phyloP scores from a whole-genome alignment of 2,329 filamentous ascomycete genomes.

The Beauveria scarabaeidicola region DNA sequence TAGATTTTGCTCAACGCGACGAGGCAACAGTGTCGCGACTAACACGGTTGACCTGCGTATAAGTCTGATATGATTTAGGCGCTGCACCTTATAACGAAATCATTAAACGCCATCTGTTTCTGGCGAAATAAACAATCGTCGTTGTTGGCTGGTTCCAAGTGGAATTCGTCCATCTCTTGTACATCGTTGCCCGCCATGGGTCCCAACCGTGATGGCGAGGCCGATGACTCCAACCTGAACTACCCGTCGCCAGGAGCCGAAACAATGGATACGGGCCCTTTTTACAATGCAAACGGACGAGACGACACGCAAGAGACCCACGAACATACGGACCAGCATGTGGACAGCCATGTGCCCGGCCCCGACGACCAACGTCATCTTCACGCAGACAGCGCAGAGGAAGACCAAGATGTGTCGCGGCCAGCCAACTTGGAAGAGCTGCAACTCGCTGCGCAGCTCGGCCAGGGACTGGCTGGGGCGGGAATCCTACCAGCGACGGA shows the following conservation, averaged over 20 bases:
- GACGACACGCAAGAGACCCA: conserved; percentile 25
- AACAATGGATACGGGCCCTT: conserved; percentile 32
- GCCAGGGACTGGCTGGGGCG: conserved; percentile 41
- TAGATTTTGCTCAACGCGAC: conserved; percentile 7
- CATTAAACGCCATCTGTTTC: background rate
- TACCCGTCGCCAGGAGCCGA: conserved; percentile 41
- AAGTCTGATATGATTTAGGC: background rate
- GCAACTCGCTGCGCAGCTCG: conserved; percentile 49
- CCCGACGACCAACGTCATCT: conserved; percentile 22
- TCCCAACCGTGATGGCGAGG: conserved; percentile 26
- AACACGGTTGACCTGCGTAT: background rate
- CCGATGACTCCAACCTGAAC: conserved; percentile 29
- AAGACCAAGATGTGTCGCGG: conserved; percentile 31
- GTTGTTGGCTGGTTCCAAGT: background rate
- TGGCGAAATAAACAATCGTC: background rate
- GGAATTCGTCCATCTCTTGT: background rate
- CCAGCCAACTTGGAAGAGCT: conserved; percentile 46
- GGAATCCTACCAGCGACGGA: conserved; percentile 42
- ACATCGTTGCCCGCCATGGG: conserved; percentile 20
- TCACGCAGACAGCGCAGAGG: conserved; percentile 23
- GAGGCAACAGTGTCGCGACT: conserved; percentile 2
- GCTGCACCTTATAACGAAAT: background rate
- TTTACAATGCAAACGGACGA: conserved; percentile 33
- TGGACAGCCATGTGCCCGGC: conserved; percentile 2
- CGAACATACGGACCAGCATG: conserved; percentile 16